Percentiles rank a stretch among this genome's conserved stretches.
These are phyloP conservation scores for Vaccinium corymbosum DNA, from an alignment of 148 eudicot genomes.

Conservation along the genomic window DNA sequence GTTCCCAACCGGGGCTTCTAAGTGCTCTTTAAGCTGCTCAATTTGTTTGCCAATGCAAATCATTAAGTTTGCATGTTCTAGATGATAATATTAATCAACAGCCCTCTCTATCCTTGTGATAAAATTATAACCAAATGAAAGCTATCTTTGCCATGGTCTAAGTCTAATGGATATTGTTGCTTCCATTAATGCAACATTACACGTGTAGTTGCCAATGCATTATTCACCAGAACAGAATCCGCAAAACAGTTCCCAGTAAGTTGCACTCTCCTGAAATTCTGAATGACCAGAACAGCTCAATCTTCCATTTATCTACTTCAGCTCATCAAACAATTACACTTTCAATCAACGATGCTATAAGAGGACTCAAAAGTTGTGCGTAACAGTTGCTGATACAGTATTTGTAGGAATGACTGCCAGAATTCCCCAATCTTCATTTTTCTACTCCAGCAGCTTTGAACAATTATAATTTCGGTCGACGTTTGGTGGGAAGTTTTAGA, in stretches of 20 bases:
- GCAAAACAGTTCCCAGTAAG: background rate
- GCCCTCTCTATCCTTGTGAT: background rate
- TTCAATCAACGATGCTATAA: background rate
- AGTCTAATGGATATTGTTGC: conserved; percentile 1
- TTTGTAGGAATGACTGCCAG: background rate
- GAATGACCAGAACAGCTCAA: background rate
- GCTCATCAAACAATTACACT: background rate
- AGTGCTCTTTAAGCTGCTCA: background rate
- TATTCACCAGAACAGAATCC: background rate
- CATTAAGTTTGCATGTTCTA: background rate
- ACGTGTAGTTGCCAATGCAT: conserved; percentile 5
- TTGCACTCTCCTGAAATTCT: background rate
- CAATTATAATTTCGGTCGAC: background rate
- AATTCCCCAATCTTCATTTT: conserved; percentile 5
- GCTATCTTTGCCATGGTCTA: background rate
- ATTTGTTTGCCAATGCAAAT: background rate
- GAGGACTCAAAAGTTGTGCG: background rate
- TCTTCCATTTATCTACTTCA: conserved; percentile 3
- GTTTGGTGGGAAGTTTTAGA: background rate
- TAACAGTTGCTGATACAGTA: background rate
- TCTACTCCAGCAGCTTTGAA: background rate
- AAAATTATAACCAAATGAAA: background rate
- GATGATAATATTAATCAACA: background rate
- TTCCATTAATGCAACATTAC: conserved; percentile 9
- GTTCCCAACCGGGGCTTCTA: background rate